Evolutionary conservation across 2,329 filamentous ascomycete species (phyloP).

Genomic region (Scytalidium lignicola): DNA sequence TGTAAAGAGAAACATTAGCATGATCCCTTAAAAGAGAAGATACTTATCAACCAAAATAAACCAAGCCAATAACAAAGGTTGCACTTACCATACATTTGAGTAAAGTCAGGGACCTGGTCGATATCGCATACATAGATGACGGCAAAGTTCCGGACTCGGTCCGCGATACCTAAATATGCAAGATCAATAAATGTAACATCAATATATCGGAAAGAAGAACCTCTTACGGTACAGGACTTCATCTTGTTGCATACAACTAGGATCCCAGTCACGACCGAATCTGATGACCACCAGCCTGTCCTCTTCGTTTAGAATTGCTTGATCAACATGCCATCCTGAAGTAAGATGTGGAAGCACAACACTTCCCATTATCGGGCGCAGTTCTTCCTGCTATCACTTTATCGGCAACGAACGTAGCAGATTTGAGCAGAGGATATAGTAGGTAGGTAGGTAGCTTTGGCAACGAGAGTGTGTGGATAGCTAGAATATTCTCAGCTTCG

Average conservation of each 20-base stretch:
- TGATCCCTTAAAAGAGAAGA: not conserved
- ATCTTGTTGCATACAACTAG: conserved; percentile 77
- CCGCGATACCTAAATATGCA: conserved; percentile 58
- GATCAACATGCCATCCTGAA: conserved; percentile 97
- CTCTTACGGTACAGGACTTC: conserved; percentile 77
- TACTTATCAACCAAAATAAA: not conserved
- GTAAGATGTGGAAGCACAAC: conserved; percentile 84
- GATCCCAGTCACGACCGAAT: conserved; percentile 82
- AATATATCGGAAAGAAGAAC: not conserved
- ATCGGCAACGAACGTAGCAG: too few species aligned
- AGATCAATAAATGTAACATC: not conserved
- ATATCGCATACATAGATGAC: conserved; percentile 93
- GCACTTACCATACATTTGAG: conserved; percentile 77
- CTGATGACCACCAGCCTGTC: conserved; percentile 91
- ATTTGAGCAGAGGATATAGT: too few species aligned
- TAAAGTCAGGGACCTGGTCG: conserved; percentile 87
- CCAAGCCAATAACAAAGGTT: not conserved
- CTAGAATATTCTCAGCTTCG: too few species aligned
- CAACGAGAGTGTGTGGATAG: too few species aligned
- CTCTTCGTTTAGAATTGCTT: conserved; percentile 84
- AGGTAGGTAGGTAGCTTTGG: too few species aligned
- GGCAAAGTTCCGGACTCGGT: conserved; percentile 88
- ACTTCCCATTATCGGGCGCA: too few species aligned
- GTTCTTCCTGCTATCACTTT: too few species aligned
- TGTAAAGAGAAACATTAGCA: conserved; percentile 5